Evolutionary conservation across 305 asterid species (phyloP).

Genomic region (Fraxinus floribunda): DNA sequence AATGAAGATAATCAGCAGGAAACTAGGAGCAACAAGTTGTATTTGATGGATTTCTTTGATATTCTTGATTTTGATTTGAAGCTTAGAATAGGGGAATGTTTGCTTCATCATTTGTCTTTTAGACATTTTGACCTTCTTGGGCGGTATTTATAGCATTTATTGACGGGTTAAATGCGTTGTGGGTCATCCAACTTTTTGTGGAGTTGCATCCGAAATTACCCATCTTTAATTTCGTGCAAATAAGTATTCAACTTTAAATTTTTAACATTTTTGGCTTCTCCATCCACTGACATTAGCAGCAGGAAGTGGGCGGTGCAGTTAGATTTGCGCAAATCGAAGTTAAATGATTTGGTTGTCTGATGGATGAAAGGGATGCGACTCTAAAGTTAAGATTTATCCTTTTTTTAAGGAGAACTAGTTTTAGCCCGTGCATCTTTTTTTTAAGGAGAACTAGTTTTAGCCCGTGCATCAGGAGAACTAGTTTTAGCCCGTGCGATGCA

Average conservation of each 20-base stretch:
- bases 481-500: no score
- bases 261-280: background rate
- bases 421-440: no score
- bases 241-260: background rate
- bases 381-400: background rate
- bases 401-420: background rate
- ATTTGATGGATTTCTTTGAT: conserved; percentile 22
- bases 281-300: background rate
- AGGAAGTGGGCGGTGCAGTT: background rate
- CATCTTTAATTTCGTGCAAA: background rate
- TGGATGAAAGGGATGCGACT: background rate
- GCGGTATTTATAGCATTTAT: background rate
- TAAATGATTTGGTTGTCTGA: background rate
- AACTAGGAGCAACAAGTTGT: conserved; percentile 29
- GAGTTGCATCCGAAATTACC: background rate
- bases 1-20: conserved; percentile 30
- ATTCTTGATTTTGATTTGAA: background rate
- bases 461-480: no score
- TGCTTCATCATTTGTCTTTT: background rate
- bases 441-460: no score
- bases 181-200: background rate
- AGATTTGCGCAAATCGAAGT: background rate
- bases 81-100: background rate
- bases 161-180: background rate
- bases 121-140: background rate